A percentile compares a stretch with the other conserved stretches of the same genome.
phyloP scores from a whole-genome alignment of 2,329 filamentous ascomycete species.

The Emydomyces testavorans region DNA sequence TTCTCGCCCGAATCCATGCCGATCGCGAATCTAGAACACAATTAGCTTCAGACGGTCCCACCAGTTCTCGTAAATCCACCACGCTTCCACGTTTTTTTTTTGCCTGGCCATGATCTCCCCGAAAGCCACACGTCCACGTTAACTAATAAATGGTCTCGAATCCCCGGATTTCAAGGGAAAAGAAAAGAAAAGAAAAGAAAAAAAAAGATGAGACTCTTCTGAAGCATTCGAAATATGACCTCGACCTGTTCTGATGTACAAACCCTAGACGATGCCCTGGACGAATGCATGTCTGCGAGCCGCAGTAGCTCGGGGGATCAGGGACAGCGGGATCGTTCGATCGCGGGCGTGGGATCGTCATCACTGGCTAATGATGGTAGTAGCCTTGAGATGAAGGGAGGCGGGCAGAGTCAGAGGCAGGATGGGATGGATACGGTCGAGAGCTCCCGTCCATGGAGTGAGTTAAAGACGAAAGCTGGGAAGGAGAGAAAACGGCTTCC shows the following conservation, averaged over 20 bases:
- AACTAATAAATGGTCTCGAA: too few relatives aligned
- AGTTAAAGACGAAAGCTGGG: slow-evolving; percentile 80
- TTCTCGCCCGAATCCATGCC: too few relatives aligned
- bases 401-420: background rate
- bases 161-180: too few relatives aligned
- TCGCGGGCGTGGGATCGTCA: background rate
- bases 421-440: slow-evolving; percentile 41
- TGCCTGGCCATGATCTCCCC: too few relatives aligned
- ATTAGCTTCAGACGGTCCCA: too few relatives aligned
- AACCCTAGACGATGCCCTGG: background rate
- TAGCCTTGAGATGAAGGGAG: background rate
- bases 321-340: background rate
- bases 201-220: background rate
- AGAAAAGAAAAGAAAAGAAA: too few relatives aligned
- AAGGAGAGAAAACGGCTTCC: slow-evolving; percentile 91
- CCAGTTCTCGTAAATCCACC: too few relatives aligned
- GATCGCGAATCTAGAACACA: too few relatives aligned
- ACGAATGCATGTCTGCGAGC: background rate
- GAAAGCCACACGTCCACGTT: too few relatives aligned
- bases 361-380: background rate
- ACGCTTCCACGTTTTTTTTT: too few relatives aligned
- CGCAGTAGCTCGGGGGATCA: background rate
- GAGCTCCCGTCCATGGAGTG: slow-evolving; percentile 59
- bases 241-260: background rate
- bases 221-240: background rate